These are phyloP conservation scores for Aspergillus sp. DNA, from an alignment of 2,329 filamentous ascomycete species.

Conservation along the genomic window DNA sequence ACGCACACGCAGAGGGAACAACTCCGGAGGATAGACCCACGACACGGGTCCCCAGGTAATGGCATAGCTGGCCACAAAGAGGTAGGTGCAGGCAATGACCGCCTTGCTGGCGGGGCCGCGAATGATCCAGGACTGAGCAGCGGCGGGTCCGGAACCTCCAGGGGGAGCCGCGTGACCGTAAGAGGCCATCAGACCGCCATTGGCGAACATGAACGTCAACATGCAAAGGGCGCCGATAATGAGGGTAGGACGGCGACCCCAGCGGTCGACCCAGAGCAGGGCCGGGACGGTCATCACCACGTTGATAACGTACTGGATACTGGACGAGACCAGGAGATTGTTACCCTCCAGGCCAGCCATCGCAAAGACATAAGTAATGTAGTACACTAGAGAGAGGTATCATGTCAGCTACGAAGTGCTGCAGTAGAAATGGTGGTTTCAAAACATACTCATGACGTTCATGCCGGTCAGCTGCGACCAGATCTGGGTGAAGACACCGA, in stretches of 20 bases:
- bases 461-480: constrained; percentile 75
- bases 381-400: constrained; percentile 49
- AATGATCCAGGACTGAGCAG: constrained; percentile 39
- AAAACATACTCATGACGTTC: constrained; percentile 60
- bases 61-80: constrained; percentile 69
- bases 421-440: too few relatives aligned
- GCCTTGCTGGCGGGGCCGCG: constrained; percentile 54
- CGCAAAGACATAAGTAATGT: constrained; percentile 62
- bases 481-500: constrained; percentile 71
- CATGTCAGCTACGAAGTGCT: too few relatives aligned
- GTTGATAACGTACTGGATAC: constrained; percentile 76
- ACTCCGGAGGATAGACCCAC: constrained; percentile 60
- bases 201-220: constrained; percentile 45
- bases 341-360: constrained; percentile 65
- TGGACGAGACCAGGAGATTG: constrained; percentile 63
- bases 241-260: constrained; percentile 69
- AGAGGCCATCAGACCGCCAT: constrained; percentile 40
- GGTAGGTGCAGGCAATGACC: constrained; percentile 69
- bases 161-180: constrained; percentile 40
- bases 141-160: constrained; percentile 34
- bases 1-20: constrained; percentile 61
- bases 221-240: constrained; percentile 64
- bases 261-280: constrained; percentile 71
- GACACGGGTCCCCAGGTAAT: constrained; percentile 61
- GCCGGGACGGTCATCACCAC: constrained; percentile 75